These are phyloP conservation scores for Curvularia sp. DNA, from an alignment of 2,329 filamentous ascomycete species.

Conservation along the genomic window DNA sequence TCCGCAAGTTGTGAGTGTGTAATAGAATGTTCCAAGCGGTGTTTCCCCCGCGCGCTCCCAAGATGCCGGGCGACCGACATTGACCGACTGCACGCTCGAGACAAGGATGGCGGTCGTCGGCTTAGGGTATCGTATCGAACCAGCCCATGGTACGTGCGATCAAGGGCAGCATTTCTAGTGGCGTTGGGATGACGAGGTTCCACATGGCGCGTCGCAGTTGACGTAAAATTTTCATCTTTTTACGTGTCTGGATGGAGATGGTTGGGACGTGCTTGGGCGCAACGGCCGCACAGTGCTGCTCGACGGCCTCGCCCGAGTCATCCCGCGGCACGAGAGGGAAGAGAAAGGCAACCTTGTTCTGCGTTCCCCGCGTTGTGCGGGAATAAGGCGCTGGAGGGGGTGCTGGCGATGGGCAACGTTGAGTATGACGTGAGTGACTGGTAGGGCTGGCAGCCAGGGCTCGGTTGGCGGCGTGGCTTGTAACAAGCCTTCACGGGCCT, in stretches of 20 bases:
- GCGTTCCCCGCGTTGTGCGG: not conserved
- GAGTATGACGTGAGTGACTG: constrained; percentile 6
- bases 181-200: constrained; percentile 26
- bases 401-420: constrained; percentile 8
- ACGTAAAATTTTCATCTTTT: constrained; percentile 45
- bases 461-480: constrained; percentile 11
- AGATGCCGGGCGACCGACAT: constrained; percentile 20
- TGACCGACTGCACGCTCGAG: constrained; percentile 19
- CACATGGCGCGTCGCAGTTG: constrained; percentile 38
- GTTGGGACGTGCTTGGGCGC: constrained; percentile 30
- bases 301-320: constrained; percentile 2
- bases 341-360: not conserved
- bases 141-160: constrained; percentile 15
- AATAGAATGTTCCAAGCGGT: constrained; percentile 29
- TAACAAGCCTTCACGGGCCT: constrained; percentile 34
- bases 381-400: not conserved
- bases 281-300: constrained; percentile 11
- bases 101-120: constrained; percentile 11
- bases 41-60: constrained; percentile 22
- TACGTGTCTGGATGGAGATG: constrained; percentile 17
- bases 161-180: constrained; percentile 6
- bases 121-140: constrained; percentile 7
- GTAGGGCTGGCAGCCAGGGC: constrained; percentile 12
- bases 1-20: constrained; percentile 21
- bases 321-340: not conserved